Evolutionary conservation across 805 yeast species (phyloP), one percentile per base, ranked within the genome.

Genomic region (Yamadazyma sp.): DNA sequence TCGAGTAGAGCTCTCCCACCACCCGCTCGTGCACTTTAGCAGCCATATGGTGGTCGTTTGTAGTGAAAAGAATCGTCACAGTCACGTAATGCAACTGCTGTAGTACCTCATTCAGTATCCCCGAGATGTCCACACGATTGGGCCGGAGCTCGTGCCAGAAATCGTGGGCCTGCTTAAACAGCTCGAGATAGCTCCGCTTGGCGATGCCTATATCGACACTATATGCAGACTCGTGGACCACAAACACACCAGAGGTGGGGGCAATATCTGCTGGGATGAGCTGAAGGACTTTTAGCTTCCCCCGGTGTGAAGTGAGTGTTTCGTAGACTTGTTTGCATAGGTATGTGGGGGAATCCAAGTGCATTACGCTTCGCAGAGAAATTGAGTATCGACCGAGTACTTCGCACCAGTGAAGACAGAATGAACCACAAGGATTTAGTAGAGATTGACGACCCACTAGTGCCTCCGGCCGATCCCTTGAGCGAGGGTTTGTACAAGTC

Each of bases 11-110:
- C 30, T 47, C 48, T 22, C 26, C 25, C 2, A 55, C 39, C 1
- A 55, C 42, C 13, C 27, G 24, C 30, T 64, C 64, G 42, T 67
- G 73, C 4, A 57, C 26, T 4, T 40, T 28, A 22, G 64, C 42
- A 2, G 58, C 47, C 12, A 62, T 55, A 37, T 62, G 63, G 45
- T 64, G 55, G 35, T 68, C 74, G 41, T 67, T 63, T 12, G 71
- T 62, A 11, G 71, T 66, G 12, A 59, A 28, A 27, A 68, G 43
- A 30, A 54, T 55, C 2, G 69, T 62, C n/a, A 63, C 32, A 0
- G 69, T 59, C 47, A 60, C 57, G 32, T 48, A 46, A 38, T 64
- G 65, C 13, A 50, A 9, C 6, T 49, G 41, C 44, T 42, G 35
- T 11, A 47, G 12, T 37, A 31, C 28, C 14, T 23, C 37, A 3